Conservation (phyloP, 257 asterid genomes). For the Gentiana straminea region DNA sequence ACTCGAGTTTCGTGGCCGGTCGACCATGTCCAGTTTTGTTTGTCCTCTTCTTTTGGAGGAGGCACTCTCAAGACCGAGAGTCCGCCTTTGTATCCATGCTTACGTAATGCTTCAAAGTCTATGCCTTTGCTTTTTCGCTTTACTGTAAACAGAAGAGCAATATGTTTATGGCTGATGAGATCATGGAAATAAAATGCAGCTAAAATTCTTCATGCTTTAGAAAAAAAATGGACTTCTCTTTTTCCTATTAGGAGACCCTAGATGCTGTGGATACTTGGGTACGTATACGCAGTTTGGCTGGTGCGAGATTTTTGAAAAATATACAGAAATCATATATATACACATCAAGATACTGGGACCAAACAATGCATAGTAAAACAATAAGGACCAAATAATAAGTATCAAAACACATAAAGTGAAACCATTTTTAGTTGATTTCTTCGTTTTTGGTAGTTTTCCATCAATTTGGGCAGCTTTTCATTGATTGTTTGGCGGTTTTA, state of each 20-base stretch:
- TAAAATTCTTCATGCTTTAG: neutral
- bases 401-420: too few relatives aligned
- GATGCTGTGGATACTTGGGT: too few relatives aligned
- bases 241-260: too few relatives aligned
- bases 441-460: too few relatives aligned
- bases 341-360: neutral
- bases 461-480: too few relatives aligned
- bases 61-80: constrained; percentile 77
- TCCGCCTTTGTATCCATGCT: constrained; percentile 84
- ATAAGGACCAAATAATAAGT: too few relatives aligned
- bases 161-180: neutral
- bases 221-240: too few relatives aligned
- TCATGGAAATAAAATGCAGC: neutral
- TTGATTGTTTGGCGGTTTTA: too few relatives aligned
- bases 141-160: constrained; percentile 23
- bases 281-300: neutral
- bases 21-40: constrained; percentile 83
- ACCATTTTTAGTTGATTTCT: too few relatives aligned
- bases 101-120: constrained; percentile 67
- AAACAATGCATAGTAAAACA: too few relatives aligned
- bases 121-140: constrained; percentile 59
- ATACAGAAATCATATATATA: neutral
- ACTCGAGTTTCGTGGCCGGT: constrained; percentile 45
- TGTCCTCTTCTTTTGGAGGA: constrained; percentile 60
- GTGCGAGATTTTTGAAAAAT: neutral